Conservation (phyloP, 176 grass and related monocot genomes). For the Oryza glaberrima region DNA sequence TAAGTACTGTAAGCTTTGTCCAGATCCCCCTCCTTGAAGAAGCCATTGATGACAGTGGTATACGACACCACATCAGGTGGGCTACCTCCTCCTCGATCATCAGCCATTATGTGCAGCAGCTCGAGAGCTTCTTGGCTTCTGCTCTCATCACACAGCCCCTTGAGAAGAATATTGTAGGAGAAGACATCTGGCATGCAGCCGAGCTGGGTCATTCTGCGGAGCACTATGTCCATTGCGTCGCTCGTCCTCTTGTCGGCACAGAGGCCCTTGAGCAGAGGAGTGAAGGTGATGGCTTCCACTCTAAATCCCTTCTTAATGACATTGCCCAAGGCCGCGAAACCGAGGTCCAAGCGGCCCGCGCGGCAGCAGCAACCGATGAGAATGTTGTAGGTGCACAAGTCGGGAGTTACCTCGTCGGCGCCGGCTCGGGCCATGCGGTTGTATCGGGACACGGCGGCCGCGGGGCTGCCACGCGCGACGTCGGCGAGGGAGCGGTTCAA, state of each 20-base stretch:
- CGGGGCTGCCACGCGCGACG: no score
- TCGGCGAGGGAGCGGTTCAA: no score
- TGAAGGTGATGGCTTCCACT: not conserved
- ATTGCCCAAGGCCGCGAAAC: no score
- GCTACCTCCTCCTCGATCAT: not conserved
- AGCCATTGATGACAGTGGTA: constrained; percentile 12
- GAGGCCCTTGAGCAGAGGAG: constrained; percentile 6
- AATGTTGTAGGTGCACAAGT: no score
- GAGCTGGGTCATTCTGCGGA: not conserved
- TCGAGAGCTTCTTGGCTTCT: constrained; percentile 17
- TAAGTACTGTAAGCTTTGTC: not conserved
- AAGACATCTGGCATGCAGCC: no score
- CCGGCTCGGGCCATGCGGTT: no score
- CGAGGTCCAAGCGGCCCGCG: no score
- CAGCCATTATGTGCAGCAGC: constrained; percentile 26
- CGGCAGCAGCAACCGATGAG: no score
- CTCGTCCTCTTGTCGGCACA: not conserved
- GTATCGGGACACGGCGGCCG: no score
- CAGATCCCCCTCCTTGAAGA: constrained; percentile 11
- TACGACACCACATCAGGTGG: not conserved
- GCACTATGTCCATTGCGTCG: not conserved
- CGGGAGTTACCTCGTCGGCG: no score
- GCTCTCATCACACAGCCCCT: constrained; percentile 3
- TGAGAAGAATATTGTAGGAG: not conserved
- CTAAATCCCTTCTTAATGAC: no score